Evolutionary conservation across 345 rosid species (phyloP), one percentile per base, ranked within the genome.

Genomic region (Reutealis trisperma): DNA sequence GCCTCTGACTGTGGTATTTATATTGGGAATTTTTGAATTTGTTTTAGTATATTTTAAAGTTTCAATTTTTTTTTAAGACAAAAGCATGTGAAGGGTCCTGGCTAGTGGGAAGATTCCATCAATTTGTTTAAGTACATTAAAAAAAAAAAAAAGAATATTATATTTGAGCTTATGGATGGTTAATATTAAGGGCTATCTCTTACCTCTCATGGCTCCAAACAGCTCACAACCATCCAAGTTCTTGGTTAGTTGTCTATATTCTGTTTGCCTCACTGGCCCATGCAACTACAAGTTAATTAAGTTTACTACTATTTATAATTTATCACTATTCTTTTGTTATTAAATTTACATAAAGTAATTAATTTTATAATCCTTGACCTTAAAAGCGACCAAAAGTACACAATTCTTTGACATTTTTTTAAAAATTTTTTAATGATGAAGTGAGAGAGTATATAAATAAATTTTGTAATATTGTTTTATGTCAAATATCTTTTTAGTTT

Each of bases 231-330:
- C 84, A 72, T 83, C 75, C 73, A 55, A 72, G 63, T 70, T 64
- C 52, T 16, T 72, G 68, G 60, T 66, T 83, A 75, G 79, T 82
- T 82, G 84, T 79, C 59, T 9, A 83, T 86, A 83, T 86, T 83
- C 85, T 70, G 77, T 66, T 30, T 84, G 84, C 79, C 77, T 55
- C 67, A 79, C 1, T 32, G 75, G 63, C 76, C 72, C 80, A 57
- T 41, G 30, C 55, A 44, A 21, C 22, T 41, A n/a, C 18, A 37
- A 12, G 5, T 37, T 37, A 37, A 37, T 37, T 37, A 5, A 37
- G 41, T 37, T 0, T 37, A 37, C 6, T 4, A 37, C 34, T 37
- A 14, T 34, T 4, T 15, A 32, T 15, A 15, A 13, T 19, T 63
- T 32, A 10, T 30, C 15, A 25, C 34, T 14, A 15, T 1, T 32